Evolutionary conservation across 176 grass and related monocot species (phyloP).

Genomic region (Ensete ventricosum): DNA sequence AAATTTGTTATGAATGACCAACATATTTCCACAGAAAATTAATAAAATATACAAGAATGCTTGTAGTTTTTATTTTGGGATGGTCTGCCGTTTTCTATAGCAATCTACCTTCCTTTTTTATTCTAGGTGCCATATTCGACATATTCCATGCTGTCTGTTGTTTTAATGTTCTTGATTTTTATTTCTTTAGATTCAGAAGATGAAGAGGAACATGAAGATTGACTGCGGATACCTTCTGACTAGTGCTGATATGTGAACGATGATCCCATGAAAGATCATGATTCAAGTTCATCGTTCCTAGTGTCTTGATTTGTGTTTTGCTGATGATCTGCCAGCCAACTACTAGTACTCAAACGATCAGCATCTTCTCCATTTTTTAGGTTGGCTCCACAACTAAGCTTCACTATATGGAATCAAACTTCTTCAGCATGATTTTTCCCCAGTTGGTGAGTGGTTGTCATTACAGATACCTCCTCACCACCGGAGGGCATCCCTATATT

Average conservation of each 20-base stretch:
- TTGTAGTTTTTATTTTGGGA: too few species aligned
- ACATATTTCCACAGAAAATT: neutral
- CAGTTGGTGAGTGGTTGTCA: neutral
- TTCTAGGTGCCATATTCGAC: neutral
- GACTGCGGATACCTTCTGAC: neutral
- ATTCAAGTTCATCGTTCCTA: neutral
- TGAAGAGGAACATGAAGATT: constrained; percentile 58
- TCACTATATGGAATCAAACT: neutral
- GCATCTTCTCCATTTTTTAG: neutral
- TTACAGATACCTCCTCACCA: neutral
- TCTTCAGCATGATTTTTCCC: neutral
- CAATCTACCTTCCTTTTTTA: neutral
- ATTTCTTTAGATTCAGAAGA: constrained; percentile 47
- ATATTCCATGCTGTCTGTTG: constrained; percentile 10
- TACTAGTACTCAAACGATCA: neutral
- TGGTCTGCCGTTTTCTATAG: neutral
- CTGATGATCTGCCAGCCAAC: neutral
- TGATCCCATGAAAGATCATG: neutral
- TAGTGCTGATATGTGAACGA: neutral
- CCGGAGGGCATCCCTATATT: neutral
- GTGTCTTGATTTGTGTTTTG: neutral
- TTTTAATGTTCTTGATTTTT: constrained; percentile 23
- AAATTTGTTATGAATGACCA: neutral
- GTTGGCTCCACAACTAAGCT: neutral
- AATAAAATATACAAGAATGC: too few species aligned